These are phyloP conservation scores for Kwoniella shivajii DNA, from an alignment of 1,284 basidiomycete species.

Conservation along the genomic window DNA sequence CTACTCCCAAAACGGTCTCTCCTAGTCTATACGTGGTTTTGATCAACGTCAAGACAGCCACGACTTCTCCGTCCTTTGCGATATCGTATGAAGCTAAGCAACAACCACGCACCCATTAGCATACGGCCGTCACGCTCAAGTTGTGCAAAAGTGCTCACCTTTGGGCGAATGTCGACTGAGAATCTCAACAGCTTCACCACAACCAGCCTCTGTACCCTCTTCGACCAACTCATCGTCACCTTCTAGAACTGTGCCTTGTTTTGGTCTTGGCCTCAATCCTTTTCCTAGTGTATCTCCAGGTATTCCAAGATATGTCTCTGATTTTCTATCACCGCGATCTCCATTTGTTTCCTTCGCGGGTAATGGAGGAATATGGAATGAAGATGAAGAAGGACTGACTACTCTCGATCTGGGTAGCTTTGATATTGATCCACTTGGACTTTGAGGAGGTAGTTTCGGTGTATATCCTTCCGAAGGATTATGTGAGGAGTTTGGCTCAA, in stretches of 20 bases:
- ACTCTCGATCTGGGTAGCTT: constrained; percentile 5
- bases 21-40: constrained; percentile 86
- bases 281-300: constrained; percentile 2
- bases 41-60: constrained; percentile 85
- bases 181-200: constrained; percentile 87
- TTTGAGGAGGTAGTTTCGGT: constrained; percentile 12
- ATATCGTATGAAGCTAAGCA: constrained; percentile 94
- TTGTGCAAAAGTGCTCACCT: constrained; percentile 58
- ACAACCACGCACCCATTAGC: neutral
- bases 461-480: neutral
- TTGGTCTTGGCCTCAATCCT: constrained; percentile 13
- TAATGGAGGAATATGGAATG: constrained; percentile 6
- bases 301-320: neutral
- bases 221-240: constrained; percentile 51
- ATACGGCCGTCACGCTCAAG: neutral
- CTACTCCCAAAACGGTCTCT: constrained; percentile 81
- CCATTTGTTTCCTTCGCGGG: neutral
- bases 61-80: constrained; percentile 80
- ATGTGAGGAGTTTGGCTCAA: constrained; percentile 5
- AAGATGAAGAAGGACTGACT: constrained; percentile 4
- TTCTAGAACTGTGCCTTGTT: constrained; percentile 31
- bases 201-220: constrained; percentile 61
- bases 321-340: neutral
- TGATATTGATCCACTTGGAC: constrained; percentile 11
- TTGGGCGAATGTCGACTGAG: constrained; percentile 84